Percentiles rank a stretch among this genome's conserved stretches.
Evolutionary conservation across 2,329 filamentous ascomycete genomes (phyloP).

Genomic region (Myriangium duriaei): DNA sequence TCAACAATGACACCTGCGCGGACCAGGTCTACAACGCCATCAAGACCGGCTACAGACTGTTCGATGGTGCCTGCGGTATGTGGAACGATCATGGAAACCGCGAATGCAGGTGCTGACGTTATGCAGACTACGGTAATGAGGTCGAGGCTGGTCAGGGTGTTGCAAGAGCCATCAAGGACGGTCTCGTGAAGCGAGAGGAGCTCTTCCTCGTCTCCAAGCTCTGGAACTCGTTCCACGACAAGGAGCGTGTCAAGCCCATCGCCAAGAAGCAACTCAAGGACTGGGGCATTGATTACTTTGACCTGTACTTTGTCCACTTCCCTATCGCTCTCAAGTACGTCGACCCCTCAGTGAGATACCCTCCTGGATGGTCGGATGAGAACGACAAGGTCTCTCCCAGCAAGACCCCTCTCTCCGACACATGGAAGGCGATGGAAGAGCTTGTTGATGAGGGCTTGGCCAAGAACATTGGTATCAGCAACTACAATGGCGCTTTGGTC

Average conservation of each 20-base stretch:
- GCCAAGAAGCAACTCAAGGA: slow-evolving; percentile 64
- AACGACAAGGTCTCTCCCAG: slow-evolving; percentile 50
- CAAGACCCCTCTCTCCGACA: slow-evolving; percentile 65
- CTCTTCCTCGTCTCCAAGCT: slow-evolving; percentile 90
- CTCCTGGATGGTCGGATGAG: slow-evolving; percentile 60
- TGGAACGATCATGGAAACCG: slow-evolving; percentile 1
- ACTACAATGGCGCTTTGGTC: slow-evolving; percentile 67
- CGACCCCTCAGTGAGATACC: slow-evolving; percentile 66
- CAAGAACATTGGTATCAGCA: slow-evolving; percentile 66
- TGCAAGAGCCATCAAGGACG: slow-evolving; percentile 66
- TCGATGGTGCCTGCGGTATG: slow-evolving; percentile 48
- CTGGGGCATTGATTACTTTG: slow-evolving; percentile 81
- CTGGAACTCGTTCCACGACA: slow-evolving; percentile 84
- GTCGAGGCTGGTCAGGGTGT: slow-evolving; percentile 65
- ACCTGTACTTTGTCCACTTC: slow-evolving; percentile 84
- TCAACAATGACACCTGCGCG: slow-evolving; percentile 58
- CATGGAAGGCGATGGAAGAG: slow-evolving; percentile 68
- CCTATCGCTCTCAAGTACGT: slow-evolving; percentile 77
- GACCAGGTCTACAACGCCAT: slow-evolving; percentile 66
- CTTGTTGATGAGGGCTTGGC: slow-evolving; percentile 58
- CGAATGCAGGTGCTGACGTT: background rate
- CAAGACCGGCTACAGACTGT: slow-evolving; percentile 47
- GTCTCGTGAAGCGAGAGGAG: slow-evolving; percentile 69
- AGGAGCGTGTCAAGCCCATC: slow-evolving; percentile 63
- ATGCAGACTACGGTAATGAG: slow-evolving; percentile 72